Evolutionary conservation across 2,329 filamentous ascomycete genomes (phyloP).

Genomic region (Microthyrium microscopicum): DNA sequence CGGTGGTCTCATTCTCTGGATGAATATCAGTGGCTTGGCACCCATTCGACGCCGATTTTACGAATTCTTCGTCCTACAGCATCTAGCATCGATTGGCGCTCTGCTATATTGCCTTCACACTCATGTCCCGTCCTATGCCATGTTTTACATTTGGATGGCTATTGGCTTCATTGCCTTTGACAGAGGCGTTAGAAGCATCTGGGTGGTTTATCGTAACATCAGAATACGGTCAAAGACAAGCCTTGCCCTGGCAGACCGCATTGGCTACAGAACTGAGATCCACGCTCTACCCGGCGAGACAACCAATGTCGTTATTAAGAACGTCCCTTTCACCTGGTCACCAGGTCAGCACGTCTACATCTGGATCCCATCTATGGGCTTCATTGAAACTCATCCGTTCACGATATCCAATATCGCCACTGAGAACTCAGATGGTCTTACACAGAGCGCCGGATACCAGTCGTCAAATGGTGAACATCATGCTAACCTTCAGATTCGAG

Average conservation of each 20-base stretch:
- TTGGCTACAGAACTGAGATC: conserved; percentile 20
- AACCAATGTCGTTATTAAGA: conserved; percentile 38
- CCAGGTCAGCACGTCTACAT: conserved; percentile 49
- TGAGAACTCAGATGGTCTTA: too few relatives aligned
- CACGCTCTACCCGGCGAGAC: conserved; percentile 34
- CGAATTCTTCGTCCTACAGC: conserved; percentile 54
- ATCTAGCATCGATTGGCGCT: conserved; percentile 42
- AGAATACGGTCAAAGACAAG: conserved; percentile 9
- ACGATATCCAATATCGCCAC: conserved; percentile 42
- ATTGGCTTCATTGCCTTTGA: conserved; percentile 47
- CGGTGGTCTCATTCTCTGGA: conserved; percentile 51
- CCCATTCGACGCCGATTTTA: conserved; percentile 51
- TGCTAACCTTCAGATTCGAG: conserved; percentile 39
- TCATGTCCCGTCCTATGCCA: conserved; percentile 37
- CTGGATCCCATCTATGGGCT: conserved; percentile 37
- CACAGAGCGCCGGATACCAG: too few relatives aligned
- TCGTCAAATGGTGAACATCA: conserved; percentile 37
- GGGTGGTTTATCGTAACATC: conserved; percentile 22
- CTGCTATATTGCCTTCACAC: conserved; percentile 47
- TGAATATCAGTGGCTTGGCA: conserved; percentile 43
- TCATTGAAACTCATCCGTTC: conserved; percentile 47
- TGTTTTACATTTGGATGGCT: conserved; percentile 50
- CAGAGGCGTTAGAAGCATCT: conserved; percentile 31
- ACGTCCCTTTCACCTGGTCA: conserved; percentile 40
- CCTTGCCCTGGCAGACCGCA: too few relatives aligned